Percentiles rank a stretch among this genome's conserved stretches.
These are phyloP conservation scores for Apiotrichum domesticum DNA, from an alignment of 1,284 basidiomycete genomes.

Conservation along the genomic window DNA sequence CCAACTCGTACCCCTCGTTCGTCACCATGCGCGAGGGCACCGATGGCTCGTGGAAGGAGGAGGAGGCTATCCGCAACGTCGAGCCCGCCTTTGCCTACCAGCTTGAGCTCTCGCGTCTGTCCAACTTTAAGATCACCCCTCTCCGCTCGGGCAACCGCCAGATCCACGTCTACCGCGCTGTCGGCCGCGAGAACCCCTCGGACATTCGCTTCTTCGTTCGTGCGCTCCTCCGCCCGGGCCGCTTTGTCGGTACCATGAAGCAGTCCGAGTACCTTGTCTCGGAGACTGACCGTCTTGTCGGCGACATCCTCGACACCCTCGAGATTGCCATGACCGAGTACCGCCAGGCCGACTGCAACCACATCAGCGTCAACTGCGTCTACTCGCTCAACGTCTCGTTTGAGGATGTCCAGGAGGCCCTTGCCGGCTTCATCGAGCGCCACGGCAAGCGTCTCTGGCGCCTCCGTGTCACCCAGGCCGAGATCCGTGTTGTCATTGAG, in stretches of 20 bases:
- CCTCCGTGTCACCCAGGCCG: slow-evolving; percentile 90
- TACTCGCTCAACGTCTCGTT: slow-evolving; percentile 93
- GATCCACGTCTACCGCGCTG: slow-evolving; percentile 93
- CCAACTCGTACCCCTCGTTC: slow-evolving; percentile 88
- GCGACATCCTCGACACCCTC: slow-evolving; percentile 86
- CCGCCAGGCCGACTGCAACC: slow-evolving; percentile 87
- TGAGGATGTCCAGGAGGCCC: slow-evolving; percentile 90
- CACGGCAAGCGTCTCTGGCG: slow-evolving; percentile 98
- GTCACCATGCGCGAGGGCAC: slow-evolving; percentile 72
- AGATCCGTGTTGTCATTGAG: slow-evolving; percentile 92
- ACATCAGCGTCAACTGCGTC: slow-evolving; percentile 97
- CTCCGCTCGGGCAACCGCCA: slow-evolving; percentile 90
- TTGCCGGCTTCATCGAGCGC: slow-evolving; percentile 95
- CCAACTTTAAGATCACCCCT: slow-evolving; percentile 93
- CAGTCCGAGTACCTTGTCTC: slow-evolving; percentile 95
- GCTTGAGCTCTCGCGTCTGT: slow-evolving; percentile 90
- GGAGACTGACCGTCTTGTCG: slow-evolving; percentile 94
- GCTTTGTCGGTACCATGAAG: slow-evolving; percentile 82
- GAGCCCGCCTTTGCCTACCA: slow-evolving; percentile 98
- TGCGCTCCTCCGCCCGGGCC: slow-evolving; percentile 90
- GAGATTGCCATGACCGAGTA: slow-evolving; percentile 84
- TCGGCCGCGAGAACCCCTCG: slow-evolving; percentile 90
- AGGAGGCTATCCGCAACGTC: slow-evolving; percentile 94
- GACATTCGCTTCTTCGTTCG: slow-evolving; percentile 98
- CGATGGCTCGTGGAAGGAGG: slow-evolving; percentile 78